Base-by-base conservation (phyloP, 202 grass and related monocot genomes). In the Schoenoplectus triqueter region DNA sequence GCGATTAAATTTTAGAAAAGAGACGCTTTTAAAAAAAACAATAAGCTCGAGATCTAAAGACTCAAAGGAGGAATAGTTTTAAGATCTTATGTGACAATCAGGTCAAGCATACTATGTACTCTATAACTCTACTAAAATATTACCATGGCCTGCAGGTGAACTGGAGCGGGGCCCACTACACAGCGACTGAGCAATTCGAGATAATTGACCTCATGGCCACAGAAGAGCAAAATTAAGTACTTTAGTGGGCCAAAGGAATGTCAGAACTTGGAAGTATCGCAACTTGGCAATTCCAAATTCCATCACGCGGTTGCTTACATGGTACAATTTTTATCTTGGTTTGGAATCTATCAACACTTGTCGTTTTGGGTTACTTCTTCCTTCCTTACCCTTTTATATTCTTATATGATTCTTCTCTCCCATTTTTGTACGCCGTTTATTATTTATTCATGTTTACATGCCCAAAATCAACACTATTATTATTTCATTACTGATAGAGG, bases 301-400 rank as follows among this genome's bases (percentile, higher is more conserved):
- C 5, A 41, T 4, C 54, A 78, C 74, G 74, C 74, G 74, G 52
- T 78, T 78, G 51, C 54, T 78, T 78, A 42, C 69, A 15, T 1
- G 15, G 67, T 46, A 69, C 40, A 69, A 69, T 15, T 40, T 66
- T 2, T 47, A 5, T 46, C 2, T 50, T 72, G 69, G 15, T 15
- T 49, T 50, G 46, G 46, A 54, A 54, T 52, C 10, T 6, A 63
- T 63, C 61, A 4, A 20, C 3, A 54, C 3, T 73, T 10, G 14
- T 65, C 4, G 61, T 71, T 67, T 69, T 15, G 0, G 15, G 40
- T 69, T 45, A n/a, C 10, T 69, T 46, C 13, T 31, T 64, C 62
- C 9, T 2, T 6, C 18, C 22, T 64, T 10, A 1, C 7, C 31
- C 7, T 65, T 3, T 10, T 48, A 1, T 2, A 0, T 7, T 21